Base-by-base conservation (phyloP, 2,329 filamentous ascomycete species). In the Phyllosticta paracitricarpa region DNA sequence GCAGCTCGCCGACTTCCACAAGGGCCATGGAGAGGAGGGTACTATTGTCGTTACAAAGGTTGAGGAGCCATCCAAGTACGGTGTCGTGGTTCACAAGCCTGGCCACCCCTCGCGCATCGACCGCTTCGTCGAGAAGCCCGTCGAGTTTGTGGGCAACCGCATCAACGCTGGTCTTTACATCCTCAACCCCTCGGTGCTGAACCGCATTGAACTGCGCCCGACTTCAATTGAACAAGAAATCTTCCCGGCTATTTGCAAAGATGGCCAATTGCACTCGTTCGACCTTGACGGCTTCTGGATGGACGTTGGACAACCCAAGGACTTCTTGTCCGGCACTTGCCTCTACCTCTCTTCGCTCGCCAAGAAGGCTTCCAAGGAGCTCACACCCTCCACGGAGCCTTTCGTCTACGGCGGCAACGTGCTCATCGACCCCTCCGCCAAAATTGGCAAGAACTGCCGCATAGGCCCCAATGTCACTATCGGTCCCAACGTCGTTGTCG, bases 121-220 rank as follows among this genome's bases (percentile, higher is more conserved):
- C 78, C 91, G 94, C 68, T 99, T 99, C 80, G 94, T 99, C 68
- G 93, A 99, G 85, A 99, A 99, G 83, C 93, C 93, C 48, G 90
- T 97, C 73, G 91, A 97, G 79, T 97, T 97, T 73, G 93, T 97
- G 62, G 93, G 93, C 70, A 97, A 97, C 84, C 89, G 93, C 67
- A 97, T 97, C 83, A 97, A 97, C 71, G 94, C 93, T 68, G 94
- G 94, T 78, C 90, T 97, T 78, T 97, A 97, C 82, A 96, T 97
- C 70, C 83, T 97, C 71, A 97, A 97, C 82, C 91, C 92, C 56
- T 91, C 88, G 58, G 86, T 97, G 51, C 85, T 99, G 63, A 81
- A 87, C 67, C 89, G 93, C 75, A 97, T 99, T 71, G 93, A 97
- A 77, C 86, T 97, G 66, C 90, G 93, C 64, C 94, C 94, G 52